Percentiles rank a stretch among this genome's conserved stretches.
Conservation (phyloP, 2,329 filamentous ascomycete species). For the Ceratocystiopsis sp. region DNA sequence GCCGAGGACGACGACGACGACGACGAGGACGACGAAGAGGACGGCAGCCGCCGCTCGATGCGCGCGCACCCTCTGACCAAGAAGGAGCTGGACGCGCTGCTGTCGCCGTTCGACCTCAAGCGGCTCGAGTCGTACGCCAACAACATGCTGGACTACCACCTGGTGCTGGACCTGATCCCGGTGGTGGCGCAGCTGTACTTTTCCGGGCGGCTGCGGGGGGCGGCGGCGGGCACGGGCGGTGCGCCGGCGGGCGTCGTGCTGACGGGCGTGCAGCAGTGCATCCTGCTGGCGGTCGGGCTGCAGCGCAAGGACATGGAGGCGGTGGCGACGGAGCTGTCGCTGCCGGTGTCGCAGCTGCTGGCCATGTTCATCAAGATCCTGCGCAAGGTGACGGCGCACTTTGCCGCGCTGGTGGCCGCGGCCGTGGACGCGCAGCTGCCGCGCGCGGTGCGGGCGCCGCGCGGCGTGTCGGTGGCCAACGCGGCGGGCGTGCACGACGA, state of each 20-base stretch:
- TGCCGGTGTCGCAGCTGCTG: slow-evolving; percentile 63
- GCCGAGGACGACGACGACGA: slow-evolving; percentile 40
- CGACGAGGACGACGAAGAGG: not conserved
- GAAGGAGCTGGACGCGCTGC: slow-evolving; percentile 53
- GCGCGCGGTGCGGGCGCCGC: slow-evolving; percentile 23
- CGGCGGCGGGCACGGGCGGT: not conserved
- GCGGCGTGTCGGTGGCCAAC: slow-evolving; percentile 41
- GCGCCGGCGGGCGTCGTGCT: slow-evolving; percentile 39
- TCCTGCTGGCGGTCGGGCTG: slow-evolving; percentile 78
- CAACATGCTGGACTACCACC: slow-evolving; percentile 95
- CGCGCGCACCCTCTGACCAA: slow-evolving; percentile 45
- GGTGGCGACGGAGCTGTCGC: slow-evolving; percentile 59
- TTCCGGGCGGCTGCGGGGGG: slow-evolving; percentile 48
- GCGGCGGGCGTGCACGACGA: slow-evolving; percentile 51
- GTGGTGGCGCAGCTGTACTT: slow-evolving; percentile 74
- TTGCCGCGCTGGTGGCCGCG: slow-evolving; percentile 56
- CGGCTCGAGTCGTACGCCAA: slow-evolving; percentile 89
- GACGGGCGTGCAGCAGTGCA: slow-evolving; percentile 66
- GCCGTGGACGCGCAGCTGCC: slow-evolving; percentile 55
- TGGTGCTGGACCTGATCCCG: slow-evolving; percentile 85
- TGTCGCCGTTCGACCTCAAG: slow-evolving; percentile 90
- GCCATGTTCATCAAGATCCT: slow-evolving; percentile 97
- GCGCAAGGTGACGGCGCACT: slow-evolving; percentile 67
- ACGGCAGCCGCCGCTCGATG: slow-evolving; percentile 22
- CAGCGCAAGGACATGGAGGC: slow-evolving; percentile 78